Conservation (phyloP, 1,139 yeast species). For the Magnusiomyces paraingens region DNA sequence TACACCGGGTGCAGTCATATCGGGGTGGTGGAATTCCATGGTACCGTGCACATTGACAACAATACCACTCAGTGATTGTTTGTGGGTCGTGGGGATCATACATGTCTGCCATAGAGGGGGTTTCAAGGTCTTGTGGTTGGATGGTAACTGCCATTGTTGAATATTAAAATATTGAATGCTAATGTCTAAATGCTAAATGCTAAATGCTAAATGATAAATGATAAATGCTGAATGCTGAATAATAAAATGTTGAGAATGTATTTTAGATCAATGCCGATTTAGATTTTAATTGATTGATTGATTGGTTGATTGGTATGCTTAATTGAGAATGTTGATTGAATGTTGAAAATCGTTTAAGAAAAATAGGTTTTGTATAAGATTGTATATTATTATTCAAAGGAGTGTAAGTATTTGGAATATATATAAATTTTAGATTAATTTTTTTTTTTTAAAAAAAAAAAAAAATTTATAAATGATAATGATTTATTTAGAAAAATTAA, state of each 20-base stretch:
- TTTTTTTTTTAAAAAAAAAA: too few relatives aligned
- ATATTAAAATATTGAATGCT: not conserved
- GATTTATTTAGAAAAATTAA: too few relatives aligned
- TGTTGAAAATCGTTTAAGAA: too few relatives aligned
- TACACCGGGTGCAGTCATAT: slow-evolving; percentile 33
- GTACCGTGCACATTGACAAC: slow-evolving; percentile 34
- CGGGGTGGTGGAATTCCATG: slow-evolving; percentile 32
- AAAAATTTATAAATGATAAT: too few relatives aligned
- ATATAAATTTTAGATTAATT: too few relatives aligned
- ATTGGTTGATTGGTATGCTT: too few relatives aligned
- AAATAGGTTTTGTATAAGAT: too few relatives aligned
- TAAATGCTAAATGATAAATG: not conserved
- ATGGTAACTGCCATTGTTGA: not conserved
- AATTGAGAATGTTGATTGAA: too few relatives aligned
- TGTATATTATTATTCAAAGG: too few relatives aligned
- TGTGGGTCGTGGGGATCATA: slow-evolving; percentile 30
- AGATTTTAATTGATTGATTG: not conserved
- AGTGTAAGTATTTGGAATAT: too few relatives aligned
- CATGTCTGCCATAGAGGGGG: not conserved
- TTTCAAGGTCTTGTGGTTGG: not conserved
- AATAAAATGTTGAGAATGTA: too few relatives aligned
- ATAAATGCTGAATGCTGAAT: not conserved
- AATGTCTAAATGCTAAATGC: not conserved
- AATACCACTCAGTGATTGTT: slow-evolving; percentile 35
- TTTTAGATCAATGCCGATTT: too few relatives aligned